Evolutionary conservation across 225 moss, liverwort and hornwort genomes (phyloP).

Genomic region (Sphagnum tenellum): DNA sequence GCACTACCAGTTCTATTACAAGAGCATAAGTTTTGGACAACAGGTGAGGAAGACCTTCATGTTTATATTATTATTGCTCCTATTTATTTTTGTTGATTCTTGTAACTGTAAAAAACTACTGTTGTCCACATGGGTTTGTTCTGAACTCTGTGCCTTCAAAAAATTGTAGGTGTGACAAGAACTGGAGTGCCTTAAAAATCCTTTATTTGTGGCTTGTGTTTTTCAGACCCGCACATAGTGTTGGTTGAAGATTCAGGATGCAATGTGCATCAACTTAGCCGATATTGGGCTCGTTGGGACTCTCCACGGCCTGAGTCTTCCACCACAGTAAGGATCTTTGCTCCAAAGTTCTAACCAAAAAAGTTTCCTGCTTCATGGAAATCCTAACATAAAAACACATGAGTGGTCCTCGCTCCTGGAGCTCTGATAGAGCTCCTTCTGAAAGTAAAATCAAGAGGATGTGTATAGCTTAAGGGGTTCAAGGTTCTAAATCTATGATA

Average conservation of each 20-base stretch:
- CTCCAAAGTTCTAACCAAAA: too few species aligned
- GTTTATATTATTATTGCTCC: too few species aligned
- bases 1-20: conserved; percentile 42
- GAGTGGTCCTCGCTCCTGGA: too few species aligned
- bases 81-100: too few species aligned
- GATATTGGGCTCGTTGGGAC: conserved; percentile 57
- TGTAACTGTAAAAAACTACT: background rate
- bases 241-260: conserved; percentile 36
- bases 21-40: conserved; percentile 55
- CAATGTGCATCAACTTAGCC: conserved; percentile 40
- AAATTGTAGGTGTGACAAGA: too few species aligned
- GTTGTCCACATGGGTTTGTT: background rate
- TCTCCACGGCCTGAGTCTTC: conserved; percentile 58
- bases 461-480: too few species aligned
- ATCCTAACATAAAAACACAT: too few species aligned
- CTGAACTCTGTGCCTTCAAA: background rate
- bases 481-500: background rate
- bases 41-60: conserved; percentile 11
- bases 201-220: background rate
- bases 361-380: too few species aligned
- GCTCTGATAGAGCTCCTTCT: too few species aligned
- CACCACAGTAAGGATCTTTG: conserved; percentile 28
- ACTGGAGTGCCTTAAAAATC: too few species aligned
- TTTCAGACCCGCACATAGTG: conserved; percentile 46
- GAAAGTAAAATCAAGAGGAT: too few species aligned